Percentiles rank a stretch among this genome's conserved stretches.
phyloP scores from a whole-genome alignment of 257 asterid genomes.

The Rauvolfia tetraphylla region DNA sequence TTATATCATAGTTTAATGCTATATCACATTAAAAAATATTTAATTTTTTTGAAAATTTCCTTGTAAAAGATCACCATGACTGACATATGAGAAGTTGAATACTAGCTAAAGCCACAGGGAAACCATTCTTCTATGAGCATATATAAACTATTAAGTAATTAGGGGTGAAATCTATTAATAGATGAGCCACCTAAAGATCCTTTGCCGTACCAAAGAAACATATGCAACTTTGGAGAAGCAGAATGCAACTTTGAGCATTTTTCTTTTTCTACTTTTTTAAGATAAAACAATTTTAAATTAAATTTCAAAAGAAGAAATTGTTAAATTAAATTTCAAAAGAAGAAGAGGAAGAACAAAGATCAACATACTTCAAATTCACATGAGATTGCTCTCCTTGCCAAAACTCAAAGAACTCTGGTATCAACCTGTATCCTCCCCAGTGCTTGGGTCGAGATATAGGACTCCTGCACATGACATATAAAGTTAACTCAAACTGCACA shows the following conservation, averaged over 20 bases:
- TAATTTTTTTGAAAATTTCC: background rate
- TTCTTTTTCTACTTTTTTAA: no score
- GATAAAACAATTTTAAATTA: no score
- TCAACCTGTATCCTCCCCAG: constrained; percentile 86
- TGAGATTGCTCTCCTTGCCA: constrained; percentile 91
- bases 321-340: background rate
- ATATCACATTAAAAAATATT: background rate
- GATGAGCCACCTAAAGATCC: background rate
- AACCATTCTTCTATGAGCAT: background rate
- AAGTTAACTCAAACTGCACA: background rate
- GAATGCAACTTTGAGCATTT: background rate
- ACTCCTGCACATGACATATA: constrained; percentile 39
- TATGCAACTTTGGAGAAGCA: background rate
- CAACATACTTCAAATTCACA: constrained; percentile 22
- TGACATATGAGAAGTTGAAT: background rate
- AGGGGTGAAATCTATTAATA: background rate
- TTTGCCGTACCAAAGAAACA: background rate
- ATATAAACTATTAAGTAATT: background rate
- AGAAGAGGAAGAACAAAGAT: background rate
- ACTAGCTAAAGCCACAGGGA: background rate
- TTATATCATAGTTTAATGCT: no score
- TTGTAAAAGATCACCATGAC: background rate
- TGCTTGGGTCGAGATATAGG: constrained; percentile 55
- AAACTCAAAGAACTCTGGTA: constrained; percentile 70
- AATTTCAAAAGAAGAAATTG: no score